These are phyloP conservation scores for Eimeria necatrix DNA, from an alignment of 169 alveolate species.

Conservation along the genomic window DNA sequence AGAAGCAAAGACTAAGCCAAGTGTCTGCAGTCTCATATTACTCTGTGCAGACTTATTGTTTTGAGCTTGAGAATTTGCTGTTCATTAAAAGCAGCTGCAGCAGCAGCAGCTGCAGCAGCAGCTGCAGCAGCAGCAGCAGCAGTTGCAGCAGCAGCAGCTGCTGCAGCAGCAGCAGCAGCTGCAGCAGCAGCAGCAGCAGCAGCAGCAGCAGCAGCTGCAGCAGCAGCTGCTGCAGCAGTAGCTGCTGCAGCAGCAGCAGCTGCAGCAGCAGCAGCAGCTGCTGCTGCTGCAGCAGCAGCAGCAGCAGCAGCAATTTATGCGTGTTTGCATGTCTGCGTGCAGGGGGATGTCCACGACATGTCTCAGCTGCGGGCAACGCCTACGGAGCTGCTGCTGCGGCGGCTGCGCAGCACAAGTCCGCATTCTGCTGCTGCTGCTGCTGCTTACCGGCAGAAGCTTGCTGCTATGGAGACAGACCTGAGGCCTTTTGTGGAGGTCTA, in stretches of 20 bases:
- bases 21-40: too few species aligned
- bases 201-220: background rate
- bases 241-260: too few species aligned
- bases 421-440: constrained; percentile 15
- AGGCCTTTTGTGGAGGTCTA: background rate
- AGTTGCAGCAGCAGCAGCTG: background rate
- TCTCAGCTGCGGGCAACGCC: background rate
- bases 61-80: too few species aligned
- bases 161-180: background rate
- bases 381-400: background rate
- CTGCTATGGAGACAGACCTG: background rate
- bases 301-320: too few species aligned
- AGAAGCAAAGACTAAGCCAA: too few species aligned
- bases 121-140: background rate
- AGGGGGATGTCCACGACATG: background rate
- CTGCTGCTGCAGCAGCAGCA: too few species aligned
- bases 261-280: too few species aligned
- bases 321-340: background rate
- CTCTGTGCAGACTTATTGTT: too few species aligned
- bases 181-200: constrained; percentile 13
- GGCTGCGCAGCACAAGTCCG: background rate
- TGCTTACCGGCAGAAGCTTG: background rate
- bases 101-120: too few species aligned
- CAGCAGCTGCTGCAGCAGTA: too few species aligned
- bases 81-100: too few species aligned